These are phyloP conservation scores for Raphanus raphanistrum DNA, from an alignment of 345 rosid genomes.

Conservation along the genomic window DNA sequence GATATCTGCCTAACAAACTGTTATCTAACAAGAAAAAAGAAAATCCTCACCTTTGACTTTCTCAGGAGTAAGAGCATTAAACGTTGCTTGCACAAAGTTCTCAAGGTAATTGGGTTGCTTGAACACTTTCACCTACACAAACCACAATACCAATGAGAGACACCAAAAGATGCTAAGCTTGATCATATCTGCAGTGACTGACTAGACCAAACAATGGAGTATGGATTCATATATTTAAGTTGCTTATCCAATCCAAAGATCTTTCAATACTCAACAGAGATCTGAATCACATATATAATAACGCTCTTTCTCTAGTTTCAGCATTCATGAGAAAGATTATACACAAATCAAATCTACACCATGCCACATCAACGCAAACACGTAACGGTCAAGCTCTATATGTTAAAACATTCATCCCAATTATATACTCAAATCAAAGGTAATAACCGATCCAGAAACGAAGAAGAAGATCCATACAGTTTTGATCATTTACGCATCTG, in stretches of 20 bases:
- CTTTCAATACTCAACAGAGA: neutral
- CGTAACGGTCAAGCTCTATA: neutral
- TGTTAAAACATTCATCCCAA: neutral
- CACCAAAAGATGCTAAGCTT: conserved; percentile 6
- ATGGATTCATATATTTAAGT: neutral
- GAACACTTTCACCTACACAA: conserved; percentile 87
- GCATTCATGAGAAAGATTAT: too few species aligned
- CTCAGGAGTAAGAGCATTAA: conserved; percentile 73
- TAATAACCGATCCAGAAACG: neutral
- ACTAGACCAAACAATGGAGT: neutral
- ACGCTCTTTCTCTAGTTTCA: too few species aligned
- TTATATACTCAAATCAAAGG: neutral
- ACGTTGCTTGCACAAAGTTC: conserved; percentile 88
- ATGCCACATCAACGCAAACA: neutral
- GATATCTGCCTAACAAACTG: neutral
- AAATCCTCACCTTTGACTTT: conserved; percentile 72
- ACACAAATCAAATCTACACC: too few species aligned
- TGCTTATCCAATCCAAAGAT: neutral
- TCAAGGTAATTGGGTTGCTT: conserved; percentile 76
- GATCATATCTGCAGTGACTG: neutral
- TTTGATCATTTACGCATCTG: neutral
- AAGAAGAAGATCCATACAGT: neutral
- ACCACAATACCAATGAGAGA: neutral
- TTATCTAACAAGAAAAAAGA: neutral
- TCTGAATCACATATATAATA: too few species aligned